These are phyloP conservation scores for Zea mays DNA, from an alignment of 176 grass and related monocot genomes.

Conservation along the genomic window Zm-B73-REFERENCE-NAM-5.0 NC_050100.1:18746001-18746500, in stretches of 20 bases:
- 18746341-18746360: neutral
- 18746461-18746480: constrained; percentile 7
- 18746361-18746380: neutral
- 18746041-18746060: constrained; percentile 80
- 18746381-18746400: neutral
- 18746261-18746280: neutral
- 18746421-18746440: neutral
- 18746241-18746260: constrained; percentile 3
- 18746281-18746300: neutral
- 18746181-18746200: neutral
- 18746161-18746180: neutral
- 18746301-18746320: neutral
- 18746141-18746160: constrained; percentile 23
- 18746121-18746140: neutral
- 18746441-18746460: neutral
- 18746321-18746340: neutral
- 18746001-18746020: constrained; percentile 64
- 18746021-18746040: constrained; percentile 91
- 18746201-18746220: constrained; percentile 9
- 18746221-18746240: constrained; percentile 12
- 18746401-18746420: neutral
- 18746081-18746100: constrained; percentile 26
- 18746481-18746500: neutral
- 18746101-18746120: constrained; percentile 34
- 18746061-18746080: constrained; percentile 44